phyloP scores from a whole-genome alignment of 2,329 filamentous ascomycete species.

The Oidium heveae region DNA sequence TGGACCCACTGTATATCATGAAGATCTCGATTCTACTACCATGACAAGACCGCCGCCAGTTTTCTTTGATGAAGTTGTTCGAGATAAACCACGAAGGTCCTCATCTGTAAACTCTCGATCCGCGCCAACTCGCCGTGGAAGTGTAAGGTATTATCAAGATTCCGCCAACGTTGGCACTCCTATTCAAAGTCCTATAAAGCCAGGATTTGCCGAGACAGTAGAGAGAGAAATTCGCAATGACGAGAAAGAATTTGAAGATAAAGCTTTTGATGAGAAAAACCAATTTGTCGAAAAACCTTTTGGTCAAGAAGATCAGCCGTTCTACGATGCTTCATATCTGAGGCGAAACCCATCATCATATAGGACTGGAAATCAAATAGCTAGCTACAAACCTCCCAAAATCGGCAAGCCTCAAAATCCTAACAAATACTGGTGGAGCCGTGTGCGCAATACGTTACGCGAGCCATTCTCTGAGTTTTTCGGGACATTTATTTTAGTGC shows the following conservation, averaged over 20 bases:
- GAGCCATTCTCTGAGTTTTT: constrained; percentile 37
- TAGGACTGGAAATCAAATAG: background rate
- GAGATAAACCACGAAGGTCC: background rate
- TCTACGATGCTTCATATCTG: too few species aligned
- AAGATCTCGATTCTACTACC: background rate
- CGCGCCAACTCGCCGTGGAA: background rate
- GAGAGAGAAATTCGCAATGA: too few species aligned
- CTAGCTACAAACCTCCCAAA: background rate
- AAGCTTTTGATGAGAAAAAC: background rate
- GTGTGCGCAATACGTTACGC: constrained; percentile 5
- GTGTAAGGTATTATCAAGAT: background rate
- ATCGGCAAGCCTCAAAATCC: background rate
- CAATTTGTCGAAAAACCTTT: background rate
- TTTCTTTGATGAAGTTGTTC: background rate
- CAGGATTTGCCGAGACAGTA: background rate
- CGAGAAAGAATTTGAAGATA: too few species aligned
- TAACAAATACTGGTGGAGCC: constrained; percentile 8
- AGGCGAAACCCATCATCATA: background rate
- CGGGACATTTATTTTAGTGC: constrained; percentile 39
- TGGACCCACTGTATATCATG: background rate
- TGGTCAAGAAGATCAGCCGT: background rate
- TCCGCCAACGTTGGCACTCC: background rate
- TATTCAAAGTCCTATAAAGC: background rate
- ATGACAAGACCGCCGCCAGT: background rate
- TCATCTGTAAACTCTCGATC: background rate